A percentile compares a stretch with the other conserved stretches of the same genome.
These are phyloP conservation scores for Nannochloropsis salina DNA, from an alignment of 108 stramenopile genomes.

Conservation along the genomic window DNA sequence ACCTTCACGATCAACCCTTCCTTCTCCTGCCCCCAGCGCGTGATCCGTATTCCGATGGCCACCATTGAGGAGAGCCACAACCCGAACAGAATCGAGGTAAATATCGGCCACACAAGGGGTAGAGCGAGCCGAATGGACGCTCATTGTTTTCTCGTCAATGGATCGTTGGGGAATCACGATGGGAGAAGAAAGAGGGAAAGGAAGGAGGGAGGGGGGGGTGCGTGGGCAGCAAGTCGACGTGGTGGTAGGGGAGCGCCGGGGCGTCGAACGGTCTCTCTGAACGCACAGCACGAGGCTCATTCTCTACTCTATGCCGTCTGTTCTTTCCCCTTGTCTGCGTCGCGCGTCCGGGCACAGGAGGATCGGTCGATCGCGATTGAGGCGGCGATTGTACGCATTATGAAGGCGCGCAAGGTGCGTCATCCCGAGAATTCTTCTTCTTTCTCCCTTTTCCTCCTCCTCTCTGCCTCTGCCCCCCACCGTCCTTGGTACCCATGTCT, in stretches of 20 bases:
- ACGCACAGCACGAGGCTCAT: background rate
- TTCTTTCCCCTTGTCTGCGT: background rate
- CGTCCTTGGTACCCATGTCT: no score
- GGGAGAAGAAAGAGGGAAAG: background rate
- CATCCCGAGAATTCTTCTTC: background rate
- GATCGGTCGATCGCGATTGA: conserved; percentile 83
- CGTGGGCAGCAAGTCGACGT: no score
- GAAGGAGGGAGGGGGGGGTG: conserved; percentile 63
- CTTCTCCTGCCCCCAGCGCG: conserved; percentile 82
- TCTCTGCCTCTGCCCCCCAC: background rate
- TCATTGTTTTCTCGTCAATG: no score
- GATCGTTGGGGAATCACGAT: background rate
- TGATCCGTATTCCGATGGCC: conserved; percentile 98
- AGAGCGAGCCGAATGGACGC: background rate
- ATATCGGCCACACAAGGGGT: background rate
- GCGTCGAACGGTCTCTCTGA: no score
- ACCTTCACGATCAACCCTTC: conserved; percentile 76
- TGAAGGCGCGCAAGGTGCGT: conserved; percentile 94
- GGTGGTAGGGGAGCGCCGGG: no score
- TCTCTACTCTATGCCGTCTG: background rate
- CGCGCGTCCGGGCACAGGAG: background rate
- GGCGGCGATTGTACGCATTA: conserved; percentile 98
- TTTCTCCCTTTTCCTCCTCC: background rate
- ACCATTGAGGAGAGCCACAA: conserved; percentile 88
- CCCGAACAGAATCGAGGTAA: conserved; percentile 85